phyloP scores from a whole-genome alignment of 305 asterid genomes.

The Lippia alba region DNA sequence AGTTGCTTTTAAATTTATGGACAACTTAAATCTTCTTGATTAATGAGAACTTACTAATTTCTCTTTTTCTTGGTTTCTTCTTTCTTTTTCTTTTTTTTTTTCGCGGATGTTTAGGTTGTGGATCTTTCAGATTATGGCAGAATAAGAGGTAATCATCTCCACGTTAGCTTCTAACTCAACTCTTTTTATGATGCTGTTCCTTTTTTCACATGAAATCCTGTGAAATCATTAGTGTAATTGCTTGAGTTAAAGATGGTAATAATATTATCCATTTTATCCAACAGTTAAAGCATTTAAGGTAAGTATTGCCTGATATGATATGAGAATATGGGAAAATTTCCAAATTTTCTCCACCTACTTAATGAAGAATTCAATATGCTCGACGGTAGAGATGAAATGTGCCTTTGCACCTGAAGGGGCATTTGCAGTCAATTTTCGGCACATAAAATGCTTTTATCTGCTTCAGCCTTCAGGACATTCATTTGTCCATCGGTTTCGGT shows the following conservation, averaged over 20 bases:
- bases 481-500: background rate
- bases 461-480: background rate
- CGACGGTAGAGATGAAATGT: background rate
- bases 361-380: background rate
- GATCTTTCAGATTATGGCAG: slow-evolving; percentile 90
- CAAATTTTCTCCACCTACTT: background rate
- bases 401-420: background rate
- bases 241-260: slow-evolving; percentile 4
- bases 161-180: slow-evolving; percentile 12
- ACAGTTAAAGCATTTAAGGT: background rate
- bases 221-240: slow-evolving; percentile 3
- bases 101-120: slow-evolving; percentile 58
- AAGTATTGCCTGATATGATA: background rate
- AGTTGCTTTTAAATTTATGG: slow-evolving; percentile 27
- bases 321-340: background rate
- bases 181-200: slow-evolving; percentile 18
- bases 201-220: background rate
- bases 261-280: background rate
- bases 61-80: background rate
- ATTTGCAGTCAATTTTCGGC: background rate
- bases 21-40: slow-evolving; percentile 23
- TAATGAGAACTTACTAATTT: slow-evolving; percentile 16
- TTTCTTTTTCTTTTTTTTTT: background rate
- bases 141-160: slow-evolving; percentile 72
- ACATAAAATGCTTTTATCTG: background rate